Conservation (phyloP, 306 rosid species). For the Notholithocarpus densiflorus region DNA sequence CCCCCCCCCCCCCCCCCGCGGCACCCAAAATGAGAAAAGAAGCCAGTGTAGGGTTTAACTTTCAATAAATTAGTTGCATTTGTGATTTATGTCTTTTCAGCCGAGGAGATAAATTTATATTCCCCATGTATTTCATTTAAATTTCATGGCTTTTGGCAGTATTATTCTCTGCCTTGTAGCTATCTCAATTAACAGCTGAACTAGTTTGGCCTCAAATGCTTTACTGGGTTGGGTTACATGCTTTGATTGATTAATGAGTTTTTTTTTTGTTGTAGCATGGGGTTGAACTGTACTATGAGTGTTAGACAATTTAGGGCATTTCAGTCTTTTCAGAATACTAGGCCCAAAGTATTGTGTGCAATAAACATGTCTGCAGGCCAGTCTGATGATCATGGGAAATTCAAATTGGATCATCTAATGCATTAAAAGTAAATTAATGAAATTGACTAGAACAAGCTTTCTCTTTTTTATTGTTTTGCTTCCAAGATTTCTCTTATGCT, state of each 20-base stretch:
- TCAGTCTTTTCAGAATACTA: constrained; percentile 31
- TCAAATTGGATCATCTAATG: not conserved
- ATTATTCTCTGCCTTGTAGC: not conserved
- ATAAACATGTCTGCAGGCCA: too few relatives aligned
- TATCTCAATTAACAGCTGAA: not conserved
- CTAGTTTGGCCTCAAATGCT: not conserved
- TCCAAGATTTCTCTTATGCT: not conserved
- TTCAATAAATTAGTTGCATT: not conserved
- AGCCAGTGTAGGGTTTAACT: not conserved
- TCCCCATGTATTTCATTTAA: not conserved
- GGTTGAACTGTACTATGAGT: constrained; percentile 19
- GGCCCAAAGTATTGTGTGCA: constrained; percentile 28
- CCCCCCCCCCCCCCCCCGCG: too few relatives aligned
- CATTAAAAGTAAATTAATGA: too few relatives aligned
- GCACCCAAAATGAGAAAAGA: too few relatives aligned
- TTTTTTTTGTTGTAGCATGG: constrained; percentile 28
- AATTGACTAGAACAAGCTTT: too few relatives aligned
- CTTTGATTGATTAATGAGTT: not conserved
- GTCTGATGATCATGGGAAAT: too few relatives aligned
- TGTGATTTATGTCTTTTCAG: not conserved
- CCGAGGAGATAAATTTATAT: not conserved
- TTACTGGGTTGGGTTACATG: not conserved
- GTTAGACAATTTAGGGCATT: constrained; percentile 30
- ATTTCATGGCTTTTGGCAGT: constrained; percentile 4
- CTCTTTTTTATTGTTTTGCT: too few relatives aligned